Evolutionary conservation across 495 filamentous ascomycete species (phyloP), one percentile per base, ranked within the genome.

Genomic region (Aspergillus funiculosus): DNA sequence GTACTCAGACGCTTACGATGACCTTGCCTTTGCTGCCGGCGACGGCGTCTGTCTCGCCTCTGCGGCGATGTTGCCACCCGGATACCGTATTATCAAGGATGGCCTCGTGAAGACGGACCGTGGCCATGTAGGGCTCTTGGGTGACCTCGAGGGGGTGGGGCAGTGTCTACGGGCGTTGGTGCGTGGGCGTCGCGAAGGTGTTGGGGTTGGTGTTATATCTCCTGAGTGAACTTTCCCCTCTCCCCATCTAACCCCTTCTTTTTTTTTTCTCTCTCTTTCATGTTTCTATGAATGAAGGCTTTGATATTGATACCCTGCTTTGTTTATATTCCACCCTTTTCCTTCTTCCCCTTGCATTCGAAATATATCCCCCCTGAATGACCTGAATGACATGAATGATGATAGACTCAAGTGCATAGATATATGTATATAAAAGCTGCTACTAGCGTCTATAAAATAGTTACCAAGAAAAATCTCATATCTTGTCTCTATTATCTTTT

Each of bases 41-140:
- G 91, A 97, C 61, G 91, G 91, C 0, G 91, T 97, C 0, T 88
- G 89, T 57, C 71, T 97, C 11, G 88, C 91, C 0, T 73, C 73
- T 29, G 86, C 90, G 43, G 86, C 89, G 0, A 92, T 94, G 89
- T 59, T 94, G 48, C 90, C 91, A 1, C 63, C 71, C 5, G 89
- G 89, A 0, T 97, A 96, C 59, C 74, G 72, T 39, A 66, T 82
- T 40, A 85, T 79, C 2, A 76, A 70, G 46, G 79, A 80, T 20
- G 89, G 89, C 0, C 71, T 84, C 36, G 78, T 95, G 8, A 83
- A 76, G 43, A 89, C 81, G 46, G 88, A 94, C 27, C 66, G 88
- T 1, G 89, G 91, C 0, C 91, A 97, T 70, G 81, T 96, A 15
- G 83, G 82, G 3, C 67, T 96, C 50, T 56, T 96, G 22, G 89